Evolutionary conservation across 23 red algal genomes (phyloP).

Genomic region (Gracilariopsis chorda): DNA sequence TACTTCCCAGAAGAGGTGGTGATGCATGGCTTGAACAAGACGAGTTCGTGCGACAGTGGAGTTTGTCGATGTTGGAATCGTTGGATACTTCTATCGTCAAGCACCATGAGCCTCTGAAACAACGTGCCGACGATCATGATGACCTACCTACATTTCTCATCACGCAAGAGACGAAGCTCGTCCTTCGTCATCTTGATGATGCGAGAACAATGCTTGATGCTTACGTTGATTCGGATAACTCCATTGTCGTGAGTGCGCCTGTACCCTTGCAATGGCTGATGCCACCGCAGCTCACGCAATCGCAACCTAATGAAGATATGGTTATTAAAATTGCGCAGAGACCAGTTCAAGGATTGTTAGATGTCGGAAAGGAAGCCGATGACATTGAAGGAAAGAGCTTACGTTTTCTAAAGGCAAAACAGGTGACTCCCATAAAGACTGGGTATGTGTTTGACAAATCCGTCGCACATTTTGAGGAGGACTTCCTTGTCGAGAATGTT

Average conservation of each 20-base stretch:
- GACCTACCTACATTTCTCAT: slow-evolving; percentile 23
- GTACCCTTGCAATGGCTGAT: slow-evolving; percentile 31
- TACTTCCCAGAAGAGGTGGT: slow-evolving; percentile 30
- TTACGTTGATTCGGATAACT: slow-evolving; percentile 27
- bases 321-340: background rate
- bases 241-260: slow-evolving; percentile 8
- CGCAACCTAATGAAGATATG: background rate
- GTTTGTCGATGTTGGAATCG: background rate
- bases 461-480: slow-evolving; percentile 58
- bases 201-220: slow-evolving; percentile 20
- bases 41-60: slow-evolving; percentile 30
- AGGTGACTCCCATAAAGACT: background rate
- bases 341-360: background rate
- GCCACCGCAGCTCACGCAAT: background rate
- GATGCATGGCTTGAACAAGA: slow-evolving; percentile 37
- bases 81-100: background rate
- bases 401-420: background rate
- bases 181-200: slow-evolving; percentile 21
- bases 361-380: background rate
- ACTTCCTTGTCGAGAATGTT: slow-evolving; percentile 79
- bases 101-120: background rate
- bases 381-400: background rate
- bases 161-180: background rate
- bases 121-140: background rate
- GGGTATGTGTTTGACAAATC: background rate